These are phyloP conservation scores for Yamadazyma spencermartinsiae DNA, from an alignment of 1,139 yeast genomes.

Conservation along the genomic window DNA sequence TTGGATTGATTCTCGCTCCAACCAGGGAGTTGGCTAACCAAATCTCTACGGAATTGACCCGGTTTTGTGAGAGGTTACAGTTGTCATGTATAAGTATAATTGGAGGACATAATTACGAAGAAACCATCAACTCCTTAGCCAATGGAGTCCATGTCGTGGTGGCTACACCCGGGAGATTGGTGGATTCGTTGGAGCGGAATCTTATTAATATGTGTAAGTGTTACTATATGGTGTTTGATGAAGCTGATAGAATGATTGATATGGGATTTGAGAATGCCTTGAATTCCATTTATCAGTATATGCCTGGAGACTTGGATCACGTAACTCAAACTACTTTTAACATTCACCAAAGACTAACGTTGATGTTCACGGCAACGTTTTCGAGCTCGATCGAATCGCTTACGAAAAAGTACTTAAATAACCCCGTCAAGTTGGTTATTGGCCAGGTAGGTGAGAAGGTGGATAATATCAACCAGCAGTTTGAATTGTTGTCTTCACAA, in stretches of 20 bases:
- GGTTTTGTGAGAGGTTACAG: constrained; percentile 43
- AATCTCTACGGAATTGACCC: constrained; percentile 65
- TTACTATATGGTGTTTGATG: constrained; percentile 77
- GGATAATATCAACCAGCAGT: constrained; percentile 67
- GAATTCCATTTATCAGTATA: constrained; percentile 50
- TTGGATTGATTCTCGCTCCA: constrained; percentile 81
- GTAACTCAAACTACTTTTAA: constrained; percentile 30
- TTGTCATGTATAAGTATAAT: constrained; percentile 67
- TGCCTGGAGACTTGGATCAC: constrained; percentile 35
- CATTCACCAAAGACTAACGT: constrained; percentile 42
- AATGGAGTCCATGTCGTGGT: constrained; percentile 80
- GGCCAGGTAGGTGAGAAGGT: constrained; percentile 67
- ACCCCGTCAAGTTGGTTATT: constrained; percentile 66
- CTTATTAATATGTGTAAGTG: constrained; percentile 62
- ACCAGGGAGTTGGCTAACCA: constrained; percentile 93
- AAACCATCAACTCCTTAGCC: constrained; percentile 58
- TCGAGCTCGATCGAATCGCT: constrained; percentile 70
- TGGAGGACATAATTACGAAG: constrained; percentile 88
- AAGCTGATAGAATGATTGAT: constrained; percentile 94
- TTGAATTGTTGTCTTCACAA: constrained; percentile 45
- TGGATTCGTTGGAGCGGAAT: constrained; percentile 75
- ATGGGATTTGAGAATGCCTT: constrained; percentile 90
- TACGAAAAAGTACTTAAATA: constrained; percentile 57
- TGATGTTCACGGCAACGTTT: constrained; percentile 96
- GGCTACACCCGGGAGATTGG: constrained; percentile 90